Percentiles rank a stretch among this genome's conserved stretches.
Evolutionary conservation across 805 yeast genomes (phyloP).

Genomic region (Alloascoidea hylecoeti): DNA sequence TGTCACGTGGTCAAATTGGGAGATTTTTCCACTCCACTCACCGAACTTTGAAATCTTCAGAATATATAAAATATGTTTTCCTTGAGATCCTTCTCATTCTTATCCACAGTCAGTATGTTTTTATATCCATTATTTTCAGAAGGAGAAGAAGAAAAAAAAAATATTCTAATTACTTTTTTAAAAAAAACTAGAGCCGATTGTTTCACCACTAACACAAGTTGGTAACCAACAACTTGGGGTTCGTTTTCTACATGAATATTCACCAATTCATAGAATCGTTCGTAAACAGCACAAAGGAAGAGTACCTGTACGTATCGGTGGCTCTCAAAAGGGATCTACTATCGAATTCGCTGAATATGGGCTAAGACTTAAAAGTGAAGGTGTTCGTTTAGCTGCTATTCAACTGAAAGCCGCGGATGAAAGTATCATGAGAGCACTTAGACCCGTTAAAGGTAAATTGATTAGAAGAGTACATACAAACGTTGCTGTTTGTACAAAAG

Average conservation of each 20-base stretch:
- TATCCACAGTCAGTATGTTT: no score
- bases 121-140: no score
- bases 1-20: no score
- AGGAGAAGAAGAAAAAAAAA: no score
- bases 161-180: no score
- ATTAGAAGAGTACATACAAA: conserved; percentile 75
- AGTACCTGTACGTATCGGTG: conserved; percentile 89
- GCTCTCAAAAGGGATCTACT: conserved; percentile 79
- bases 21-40: no score
- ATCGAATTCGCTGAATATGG: conserved; percentile 77
- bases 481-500: conserved; percentile 87
- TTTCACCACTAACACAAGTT: no score
- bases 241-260: conserved; percentile 16
- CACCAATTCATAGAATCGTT: conserved; percentile 61
- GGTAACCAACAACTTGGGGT: no score
- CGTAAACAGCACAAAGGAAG: conserved; percentile 87
- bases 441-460: conserved; percentile 50
- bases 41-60: no score
- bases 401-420: conserved; percentile 88
- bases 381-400: conserved; percentile 70
- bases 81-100: no score
- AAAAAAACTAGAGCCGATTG: no score
- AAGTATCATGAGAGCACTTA: conserved; percentile 68
- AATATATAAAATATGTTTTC: no score
- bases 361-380: conserved; percentile 77